A percentile compares a stretch with the other conserved stretches of the same genome.
phyloP scores from a whole-genome alignment of 176 grass and related monocot species.

The Saccharum officinarum region DNA sequence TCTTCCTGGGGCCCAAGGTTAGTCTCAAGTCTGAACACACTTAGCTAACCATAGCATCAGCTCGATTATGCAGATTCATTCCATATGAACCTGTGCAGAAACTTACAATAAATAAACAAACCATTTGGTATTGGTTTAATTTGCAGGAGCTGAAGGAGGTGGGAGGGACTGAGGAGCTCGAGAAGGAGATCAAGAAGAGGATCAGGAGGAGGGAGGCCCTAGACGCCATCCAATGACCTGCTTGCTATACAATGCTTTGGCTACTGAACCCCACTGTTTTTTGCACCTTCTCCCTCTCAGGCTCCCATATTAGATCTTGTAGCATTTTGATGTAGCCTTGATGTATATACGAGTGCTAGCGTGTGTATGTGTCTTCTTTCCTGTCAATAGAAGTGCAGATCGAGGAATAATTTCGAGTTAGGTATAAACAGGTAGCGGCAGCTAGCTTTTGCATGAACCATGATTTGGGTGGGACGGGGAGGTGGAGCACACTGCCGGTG shows the following conservation, averaged over 20 bases:
- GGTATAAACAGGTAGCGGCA: neutral
- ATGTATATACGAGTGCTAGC: neutral
- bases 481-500: constrained; percentile 6
- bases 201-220: constrained; percentile 54
- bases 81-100: neutral
- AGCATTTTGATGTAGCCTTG: neutral
- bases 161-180: constrained; percentile 75
- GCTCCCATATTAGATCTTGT: neutral
- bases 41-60: no score
- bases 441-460: neutral
- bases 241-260: neutral
- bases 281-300: neutral
- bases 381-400: constrained; percentile 1
- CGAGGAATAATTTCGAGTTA: neutral
- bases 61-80: neutral
- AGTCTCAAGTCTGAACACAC: neutral
- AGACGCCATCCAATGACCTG: constrained; percentile 28
- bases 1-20: constrained; percentile 95
- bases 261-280: neutral
- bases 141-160: constrained; percentile 85
- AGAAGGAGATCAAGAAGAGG: constrained; percentile 76
- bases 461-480: neutral
- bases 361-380: neutral
- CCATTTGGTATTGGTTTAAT: neutral
- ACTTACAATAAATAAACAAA: neutral